Percentiles rank a stretch among this genome's conserved stretches.
These are phyloP conservation scores for Huntiella moniliformis DNA, from an alignment of 2,329 filamentous ascomycete species.

Conservation along the genomic window DNA sequence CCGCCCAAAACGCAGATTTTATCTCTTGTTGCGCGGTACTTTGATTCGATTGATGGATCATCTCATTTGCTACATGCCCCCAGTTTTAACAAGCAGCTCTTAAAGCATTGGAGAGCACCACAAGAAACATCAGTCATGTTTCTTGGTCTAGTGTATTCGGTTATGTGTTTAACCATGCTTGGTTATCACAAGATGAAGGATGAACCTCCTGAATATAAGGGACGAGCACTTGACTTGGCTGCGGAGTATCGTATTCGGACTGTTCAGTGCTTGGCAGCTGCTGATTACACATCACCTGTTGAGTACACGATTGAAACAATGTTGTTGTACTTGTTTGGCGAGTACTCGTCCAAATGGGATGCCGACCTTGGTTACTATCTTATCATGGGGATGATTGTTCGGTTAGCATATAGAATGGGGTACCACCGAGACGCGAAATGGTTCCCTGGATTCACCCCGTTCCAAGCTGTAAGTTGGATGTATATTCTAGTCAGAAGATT, in stretches of 20 bases:
- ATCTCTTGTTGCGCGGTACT: slow-evolving; percentile 71
- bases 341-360: slow-evolving; percentile 55
- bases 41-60: slow-evolving; percentile 60
- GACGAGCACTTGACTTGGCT: slow-evolving; percentile 40
- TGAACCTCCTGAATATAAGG: slow-evolving; percentile 60
- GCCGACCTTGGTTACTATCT: slow-evolving; percentile 50
- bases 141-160: slow-evolving; percentile 57
- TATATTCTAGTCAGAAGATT: neutral
- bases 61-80: slow-evolving; percentile 64
- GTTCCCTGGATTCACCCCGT: slow-evolving; percentile 52
- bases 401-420: slow-evolving; percentile 48
- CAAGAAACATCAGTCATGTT: slow-evolving; percentile 57
- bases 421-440: slow-evolving; percentile 63
- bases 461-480: slow-evolving; percentile 39
- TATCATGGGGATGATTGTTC: slow-evolving; percentile 34
- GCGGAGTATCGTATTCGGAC: slow-evolving; percentile 50
- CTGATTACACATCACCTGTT: slow-evolving; percentile 58
- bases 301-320: slow-evolving; percentile 64
- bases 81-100: slow-evolving; percentile 60
- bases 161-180: slow-evolving; percentile 59
- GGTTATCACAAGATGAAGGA: slow-evolving; percentile 66
- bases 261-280: slow-evolving; percentile 57
- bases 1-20: slow-evolving; percentile 71
- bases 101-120: slow-evolving; percentile 50
- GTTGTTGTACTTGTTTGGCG: slow-evolving; percentile 55